Evolutionary conservation across 129 eudicot genomes (phyloP).

Genomic region (Tagetes erecta): DNA sequence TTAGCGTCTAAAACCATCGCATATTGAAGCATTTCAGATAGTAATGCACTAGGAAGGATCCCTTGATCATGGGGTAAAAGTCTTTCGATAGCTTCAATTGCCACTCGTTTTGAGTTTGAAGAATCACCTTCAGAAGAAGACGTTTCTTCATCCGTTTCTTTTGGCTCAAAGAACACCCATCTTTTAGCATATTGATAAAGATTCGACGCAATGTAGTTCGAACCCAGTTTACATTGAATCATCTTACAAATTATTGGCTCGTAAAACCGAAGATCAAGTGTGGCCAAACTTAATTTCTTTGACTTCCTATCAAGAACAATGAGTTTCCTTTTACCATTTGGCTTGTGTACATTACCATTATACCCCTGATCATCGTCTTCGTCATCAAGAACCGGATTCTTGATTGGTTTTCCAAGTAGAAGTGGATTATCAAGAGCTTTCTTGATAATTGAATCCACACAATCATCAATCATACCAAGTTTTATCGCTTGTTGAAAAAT

Average conservation of each 20-base stretch:
- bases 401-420: conserved; percentile 14
- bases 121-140: conserved; percentile 20
- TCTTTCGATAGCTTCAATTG: conserved; percentile 10
- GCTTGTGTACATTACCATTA: conserved; percentile 4
- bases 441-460: conserved; percentile 11
- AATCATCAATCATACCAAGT: conserved; percentile 16
- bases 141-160: conserved; percentile 16
- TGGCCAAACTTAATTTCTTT: conserved; percentile 6
- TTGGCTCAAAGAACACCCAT: conserved; percentile 16
- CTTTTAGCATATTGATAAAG: conserved; percentile 19
- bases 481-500: conserved; percentile 11
- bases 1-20: conserved; percentile 18
- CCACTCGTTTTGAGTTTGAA: conserved; percentile 1
- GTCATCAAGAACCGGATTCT: conserved; percentile 13
- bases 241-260: not conserved
- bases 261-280: conserved; percentile 8
- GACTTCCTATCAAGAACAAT: conserved; percentile 5
- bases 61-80: conserved; percentile 13
- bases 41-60: conserved; percentile 1
- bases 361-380: not conserved
- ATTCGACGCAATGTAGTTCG: conserved; percentile 12
- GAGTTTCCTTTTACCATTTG: not conserved
- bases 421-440: conserved; percentile 13
- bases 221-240: conserved; percentile 4
- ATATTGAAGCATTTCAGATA: conserved; percentile 14